Conservation (phyloP, 2,329 filamentous ascomycete species). For the Xylaria multiplex region DNA sequence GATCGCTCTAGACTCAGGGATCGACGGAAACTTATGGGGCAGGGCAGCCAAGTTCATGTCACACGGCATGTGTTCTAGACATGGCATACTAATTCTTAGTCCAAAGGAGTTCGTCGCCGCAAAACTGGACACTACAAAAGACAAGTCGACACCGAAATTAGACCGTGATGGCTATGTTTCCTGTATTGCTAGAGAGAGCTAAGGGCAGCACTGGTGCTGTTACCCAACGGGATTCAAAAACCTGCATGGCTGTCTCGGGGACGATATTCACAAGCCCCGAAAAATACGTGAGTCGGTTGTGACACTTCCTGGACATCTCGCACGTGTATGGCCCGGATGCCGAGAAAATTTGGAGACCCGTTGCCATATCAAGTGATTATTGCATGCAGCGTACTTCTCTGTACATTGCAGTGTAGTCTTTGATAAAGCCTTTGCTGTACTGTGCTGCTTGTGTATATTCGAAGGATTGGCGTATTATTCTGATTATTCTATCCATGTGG, state of each 20-base stretch:
- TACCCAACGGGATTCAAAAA: slow-evolving; percentile 23
- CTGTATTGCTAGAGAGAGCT: background rate
- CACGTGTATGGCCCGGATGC: slow-evolving; percentile 21
- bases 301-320: slow-evolving; percentile 14
- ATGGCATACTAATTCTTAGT: slow-evolving; percentile 16
- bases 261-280: slow-evolving; percentile 19
- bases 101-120: slow-evolving; percentile 3
- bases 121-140: slow-evolving; percentile 15
- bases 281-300: slow-evolving; percentile 27
- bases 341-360: slow-evolving; percentile 24
- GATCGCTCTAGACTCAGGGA: slow-evolving; percentile 37
- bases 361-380: slow-evolving; percentile 27
- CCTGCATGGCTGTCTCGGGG: slow-evolving; percentile 24
- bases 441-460: background rate
- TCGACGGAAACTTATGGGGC: slow-evolving; percentile 31
- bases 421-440: background rate
- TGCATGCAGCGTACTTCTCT: slow-evolving; percentile 19
- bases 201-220: background rate
- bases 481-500: background rate
- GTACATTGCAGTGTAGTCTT: background rate
- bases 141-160: slow-evolving; percentile 16
- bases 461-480: background rate
- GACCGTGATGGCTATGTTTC: background rate
- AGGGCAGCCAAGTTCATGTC: slow-evolving; percentile 26
- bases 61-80: slow-evolving; percentile 35